Percentiles rank a stretch among this genome's conserved stretches.
Conservation (phyloP, 1,139 yeast species). For the Debaryomyces fabryi region DNA sequence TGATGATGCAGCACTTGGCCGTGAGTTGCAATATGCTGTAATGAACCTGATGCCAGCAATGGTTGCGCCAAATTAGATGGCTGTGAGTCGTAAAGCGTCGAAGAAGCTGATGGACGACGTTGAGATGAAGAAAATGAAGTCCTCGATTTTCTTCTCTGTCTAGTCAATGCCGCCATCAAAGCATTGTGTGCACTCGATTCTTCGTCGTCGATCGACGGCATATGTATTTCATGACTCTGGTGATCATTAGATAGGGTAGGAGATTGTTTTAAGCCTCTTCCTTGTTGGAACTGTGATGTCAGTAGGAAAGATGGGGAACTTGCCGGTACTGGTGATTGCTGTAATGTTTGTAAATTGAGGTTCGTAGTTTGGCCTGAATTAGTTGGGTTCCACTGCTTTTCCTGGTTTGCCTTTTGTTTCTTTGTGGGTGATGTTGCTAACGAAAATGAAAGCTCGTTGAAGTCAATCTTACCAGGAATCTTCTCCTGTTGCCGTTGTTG, state of each 20-base stretch:
- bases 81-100: neutral
- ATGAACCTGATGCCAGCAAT: conserved; percentile 11
- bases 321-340: conserved; percentile 33
- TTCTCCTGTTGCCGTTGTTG: conserved; percentile 20
- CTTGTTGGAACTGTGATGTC: conserved; percentile 8
- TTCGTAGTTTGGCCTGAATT: conserved; percentile 31
- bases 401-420: conserved; percentile 16
- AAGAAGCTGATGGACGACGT: conserved; percentile 9
- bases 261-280: conserved; percentile 25
- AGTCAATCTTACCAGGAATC: conserved; percentile 26
- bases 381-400: conserved; percentile 26
- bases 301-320: conserved; percentile 12
- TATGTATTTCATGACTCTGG: conserved; percentile 13
- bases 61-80: neutral
- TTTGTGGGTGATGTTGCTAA: conserved; percentile 36
- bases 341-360: conserved; percentile 42
- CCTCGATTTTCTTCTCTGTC: conserved; percentile 30
- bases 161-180: conserved; percentile 41
- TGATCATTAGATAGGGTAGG: conserved; percentile 18
- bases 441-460: conserved; percentile 37
- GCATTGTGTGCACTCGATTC: conserved; percentile 50
- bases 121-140: conserved; percentile 16
- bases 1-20: neutral
- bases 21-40: conserved; percentile 2
- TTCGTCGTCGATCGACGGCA: conserved; percentile 33